These are phyloP conservation scores for Lichtheimia corymbifera DNA, from an alignment of 371 early-diverging fungal genomes.

Conservation along the genomic window DNA sequence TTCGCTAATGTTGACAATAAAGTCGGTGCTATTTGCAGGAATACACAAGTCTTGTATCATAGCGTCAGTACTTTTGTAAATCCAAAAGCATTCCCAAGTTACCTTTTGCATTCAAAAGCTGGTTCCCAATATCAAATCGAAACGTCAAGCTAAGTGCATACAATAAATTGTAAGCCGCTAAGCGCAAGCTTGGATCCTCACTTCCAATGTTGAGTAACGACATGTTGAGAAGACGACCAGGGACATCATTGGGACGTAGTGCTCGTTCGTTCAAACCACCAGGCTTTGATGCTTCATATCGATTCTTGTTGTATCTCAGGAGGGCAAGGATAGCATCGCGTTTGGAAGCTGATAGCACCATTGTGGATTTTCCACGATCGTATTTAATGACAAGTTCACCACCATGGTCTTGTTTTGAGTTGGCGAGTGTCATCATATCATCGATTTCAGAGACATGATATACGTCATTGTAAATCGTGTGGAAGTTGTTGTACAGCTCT, in stretches of 20 bases:
- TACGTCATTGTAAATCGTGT: constrained; percentile 78
- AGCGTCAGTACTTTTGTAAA: too few species aligned
- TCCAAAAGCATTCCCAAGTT: background rate
- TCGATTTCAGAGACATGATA: constrained; percentile 84
- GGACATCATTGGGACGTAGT: constrained; percentile 86
- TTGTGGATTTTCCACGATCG: constrained; percentile 65
- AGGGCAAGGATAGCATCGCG: constrained; percentile 69
- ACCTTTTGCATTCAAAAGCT: constrained; percentile 79
- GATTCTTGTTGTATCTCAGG: constrained; percentile 70
- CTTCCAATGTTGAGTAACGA: constrained; percentile 86
- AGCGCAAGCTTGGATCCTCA: constrained; percentile 73
- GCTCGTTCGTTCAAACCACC: constrained; percentile 65
- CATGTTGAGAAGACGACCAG: constrained; percentile 90
- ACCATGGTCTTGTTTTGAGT: constrained; percentile 62
- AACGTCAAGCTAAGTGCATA: constrained; percentile 79
- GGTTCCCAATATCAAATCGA: constrained; percentile 80
- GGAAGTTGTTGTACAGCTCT: constrained; percentile 68
- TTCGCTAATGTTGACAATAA: constrained; percentile 80
- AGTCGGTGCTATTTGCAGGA: constrained; percentile 84
- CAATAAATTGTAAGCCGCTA: constrained; percentile 87
- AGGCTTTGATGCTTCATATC: constrained; percentile 70
- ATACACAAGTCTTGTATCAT: constrained; percentile 72
- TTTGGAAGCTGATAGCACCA: constrained; percentile 75
- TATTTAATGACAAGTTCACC: constrained; percentile 79
- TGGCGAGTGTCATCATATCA: constrained; percentile 62